Percentiles rank a stretch among this genome's conserved stretches.
These are phyloP conservation scores for Venturia aucupariae DNA, from an alignment of 2,329 filamentous ascomycete genomes.

Conservation along the genomic window DNA sequence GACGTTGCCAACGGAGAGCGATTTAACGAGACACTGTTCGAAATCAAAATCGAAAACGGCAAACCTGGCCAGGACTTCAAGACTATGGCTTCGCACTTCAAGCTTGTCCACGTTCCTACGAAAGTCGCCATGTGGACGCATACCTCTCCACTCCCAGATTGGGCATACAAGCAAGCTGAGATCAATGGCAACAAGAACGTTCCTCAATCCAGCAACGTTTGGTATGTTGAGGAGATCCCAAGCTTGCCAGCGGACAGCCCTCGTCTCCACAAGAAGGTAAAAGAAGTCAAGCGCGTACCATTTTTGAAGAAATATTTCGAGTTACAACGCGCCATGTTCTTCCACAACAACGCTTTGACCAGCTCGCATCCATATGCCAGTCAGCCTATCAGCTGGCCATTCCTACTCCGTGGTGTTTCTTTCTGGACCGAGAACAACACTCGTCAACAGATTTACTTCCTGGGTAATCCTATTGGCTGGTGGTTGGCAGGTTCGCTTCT, in stretches of 20 bases:
- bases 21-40: constrained; percentile 84
- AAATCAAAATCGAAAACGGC: constrained; percentile 79
- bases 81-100: constrained; percentile 87
- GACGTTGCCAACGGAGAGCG: constrained; percentile 66
- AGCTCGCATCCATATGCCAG: constrained; percentile 95
- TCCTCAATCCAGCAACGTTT: constrained; percentile 80
- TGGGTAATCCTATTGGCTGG: constrained; percentile 95
- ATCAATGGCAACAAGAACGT: constrained; percentile 99
- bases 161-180: constrained; percentile 94
- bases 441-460: constrained; percentile 94
- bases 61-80: constrained; percentile 79
- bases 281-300: constrained; percentile 71
- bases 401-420: constrained; percentile 90
- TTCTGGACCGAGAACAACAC: constrained; percentile 99
- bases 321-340: constrained; percentile 96
- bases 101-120: constrained; percentile 85
- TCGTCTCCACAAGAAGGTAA: constrained; percentile 65
- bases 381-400: constrained; percentile 94
- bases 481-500: constrained; percentile 90
- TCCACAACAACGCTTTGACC: constrained; percentile 96
- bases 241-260: constrained; percentile 62
- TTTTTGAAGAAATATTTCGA: constrained; percentile 95
- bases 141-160: constrained; percentile 87
- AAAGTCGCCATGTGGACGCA: constrained; percentile 99
- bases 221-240: constrained; percentile 88